These are phyloP conservation scores for Suillus lakei DNA, from an alignment of 768 basidiomycete species.

Conservation along the genomic window DNA sequence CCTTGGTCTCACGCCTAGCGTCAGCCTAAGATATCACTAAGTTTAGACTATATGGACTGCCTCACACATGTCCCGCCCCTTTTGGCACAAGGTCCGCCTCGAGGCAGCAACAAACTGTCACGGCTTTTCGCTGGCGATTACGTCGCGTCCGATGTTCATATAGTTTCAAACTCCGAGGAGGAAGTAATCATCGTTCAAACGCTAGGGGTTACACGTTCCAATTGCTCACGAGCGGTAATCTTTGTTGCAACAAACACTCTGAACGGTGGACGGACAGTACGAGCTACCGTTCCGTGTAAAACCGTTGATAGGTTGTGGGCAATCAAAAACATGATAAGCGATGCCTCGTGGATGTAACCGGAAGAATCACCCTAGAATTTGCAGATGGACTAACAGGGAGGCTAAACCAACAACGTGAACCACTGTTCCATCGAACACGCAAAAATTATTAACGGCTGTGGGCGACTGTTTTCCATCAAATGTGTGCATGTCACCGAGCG, in stretches of 20 bases:
- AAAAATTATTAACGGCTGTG: not conserved
- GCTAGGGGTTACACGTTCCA: not conserved
- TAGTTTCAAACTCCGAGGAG: constrained; percentile 6
- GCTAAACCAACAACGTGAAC: not conserved
- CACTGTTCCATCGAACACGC: not conserved
- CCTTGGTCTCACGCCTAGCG: not conserved
- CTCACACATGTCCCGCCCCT: not conserved
- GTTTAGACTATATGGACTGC: not conserved
- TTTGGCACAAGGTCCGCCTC: constrained; percentile 13
- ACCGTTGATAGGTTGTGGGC: not conserved
- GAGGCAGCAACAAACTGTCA: constrained; percentile 16
- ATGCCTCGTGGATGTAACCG: constrained; percentile 1
- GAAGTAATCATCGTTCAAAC: not conserved
- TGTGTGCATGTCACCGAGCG: not conserved
- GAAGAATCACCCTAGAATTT: not conserved
- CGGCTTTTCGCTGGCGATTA: not conserved
- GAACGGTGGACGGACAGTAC: not conserved
- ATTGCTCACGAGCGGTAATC: not conserved
- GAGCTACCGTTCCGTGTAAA: not conserved
- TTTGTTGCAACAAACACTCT: not conserved
- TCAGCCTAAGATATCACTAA: constrained; percentile 11
- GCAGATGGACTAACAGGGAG: not conserved
- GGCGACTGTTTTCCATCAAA: not conserved
- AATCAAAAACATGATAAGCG: not conserved
- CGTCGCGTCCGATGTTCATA: not conserved